These are phyloP conservation scores for Neltuma alba DNA, from an alignment of 306 rosid genomes.

Conservation along the genomic window DNA sequence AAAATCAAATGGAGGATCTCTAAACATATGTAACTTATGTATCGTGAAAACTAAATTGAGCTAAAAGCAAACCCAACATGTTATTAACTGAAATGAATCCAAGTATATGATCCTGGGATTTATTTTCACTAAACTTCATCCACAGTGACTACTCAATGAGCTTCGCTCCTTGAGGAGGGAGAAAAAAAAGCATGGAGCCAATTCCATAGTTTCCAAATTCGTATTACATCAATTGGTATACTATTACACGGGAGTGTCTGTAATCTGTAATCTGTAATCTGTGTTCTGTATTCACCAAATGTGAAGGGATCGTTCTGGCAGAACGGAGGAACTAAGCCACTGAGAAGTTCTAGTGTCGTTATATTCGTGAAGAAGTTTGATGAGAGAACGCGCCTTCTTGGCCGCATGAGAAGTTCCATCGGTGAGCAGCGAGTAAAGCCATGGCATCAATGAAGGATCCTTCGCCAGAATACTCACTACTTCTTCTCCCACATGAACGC, in stretches of 20 bases:
- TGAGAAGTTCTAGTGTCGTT: conserved; percentile 45
- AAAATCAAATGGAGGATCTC: neutral
- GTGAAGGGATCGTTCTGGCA: conserved; percentile 43
- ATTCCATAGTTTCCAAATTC: conserved; percentile 24
- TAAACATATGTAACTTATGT: neutral
- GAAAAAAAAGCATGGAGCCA: conserved; percentile 51
- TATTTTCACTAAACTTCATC: conserved; percentile 1
- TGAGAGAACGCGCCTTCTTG: conserved; percentile 71
- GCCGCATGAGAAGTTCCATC: conserved; percentile 56
- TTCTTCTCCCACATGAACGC: conserved; percentile 57
- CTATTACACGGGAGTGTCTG: neutral
- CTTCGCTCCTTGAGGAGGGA: conserved; percentile 36
- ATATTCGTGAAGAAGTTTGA: conserved; percentile 62
- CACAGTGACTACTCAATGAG: conserved; percentile 38
- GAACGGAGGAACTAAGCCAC: conserved; percentile 40
- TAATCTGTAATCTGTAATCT: neutral
- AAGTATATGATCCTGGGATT: neutral
- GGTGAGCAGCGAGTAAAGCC: conserved; percentile 57
- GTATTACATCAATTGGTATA: neutral
- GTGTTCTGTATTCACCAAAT: conserved; percentile 36
- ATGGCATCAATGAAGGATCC: conserved; percentile 55
- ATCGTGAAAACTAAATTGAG: neutral
- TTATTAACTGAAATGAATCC: neutral
- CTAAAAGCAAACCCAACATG: neutral
- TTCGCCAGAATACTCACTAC: conserved; percentile 54